phyloP scores from a whole-genome alignment of 441 rosid genomes.

The Euphorbia celastroides region DNA sequence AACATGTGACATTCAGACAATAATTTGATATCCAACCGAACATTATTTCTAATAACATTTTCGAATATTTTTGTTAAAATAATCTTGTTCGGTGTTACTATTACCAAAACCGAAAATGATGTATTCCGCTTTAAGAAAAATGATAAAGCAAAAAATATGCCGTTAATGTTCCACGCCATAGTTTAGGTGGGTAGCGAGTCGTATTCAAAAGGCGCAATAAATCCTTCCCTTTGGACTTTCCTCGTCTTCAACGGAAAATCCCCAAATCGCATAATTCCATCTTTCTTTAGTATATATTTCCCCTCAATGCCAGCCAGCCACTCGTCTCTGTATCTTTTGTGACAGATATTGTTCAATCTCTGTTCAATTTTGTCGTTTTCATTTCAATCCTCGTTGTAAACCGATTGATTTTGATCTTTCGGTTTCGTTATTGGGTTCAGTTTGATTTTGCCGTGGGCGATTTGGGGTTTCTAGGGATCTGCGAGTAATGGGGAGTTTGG shows the following conservation, averaged over 20 bases:
- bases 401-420: background rate
- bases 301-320: background rate
- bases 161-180: too few relatives aligned
- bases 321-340: background rate
- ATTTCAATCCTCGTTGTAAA: background rate
- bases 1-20: too few relatives aligned
- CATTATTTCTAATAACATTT: too few relatives aligned
- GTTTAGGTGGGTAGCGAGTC: background rate
- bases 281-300: background rate
- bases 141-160: too few relatives aligned
- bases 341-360: background rate
- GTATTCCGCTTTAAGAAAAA: too few relatives aligned
- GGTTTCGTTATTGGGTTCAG: background rate
- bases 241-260: background rate
- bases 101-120: too few relatives aligned
- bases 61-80: too few relatives aligned
- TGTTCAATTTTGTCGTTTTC: background rate
- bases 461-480: background rate
- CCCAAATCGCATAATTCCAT: too few relatives aligned
- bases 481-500: conserved; percentile 60
- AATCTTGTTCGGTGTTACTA: too few relatives aligned
- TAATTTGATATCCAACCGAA: too few relatives aligned
- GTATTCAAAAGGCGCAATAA: background rate
- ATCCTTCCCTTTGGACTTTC: background rate
- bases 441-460: background rate